phyloP scores from a whole-genome alignment of 2,329 filamentous ascomycete genomes.

The Alternaria consortialis region DNA sequence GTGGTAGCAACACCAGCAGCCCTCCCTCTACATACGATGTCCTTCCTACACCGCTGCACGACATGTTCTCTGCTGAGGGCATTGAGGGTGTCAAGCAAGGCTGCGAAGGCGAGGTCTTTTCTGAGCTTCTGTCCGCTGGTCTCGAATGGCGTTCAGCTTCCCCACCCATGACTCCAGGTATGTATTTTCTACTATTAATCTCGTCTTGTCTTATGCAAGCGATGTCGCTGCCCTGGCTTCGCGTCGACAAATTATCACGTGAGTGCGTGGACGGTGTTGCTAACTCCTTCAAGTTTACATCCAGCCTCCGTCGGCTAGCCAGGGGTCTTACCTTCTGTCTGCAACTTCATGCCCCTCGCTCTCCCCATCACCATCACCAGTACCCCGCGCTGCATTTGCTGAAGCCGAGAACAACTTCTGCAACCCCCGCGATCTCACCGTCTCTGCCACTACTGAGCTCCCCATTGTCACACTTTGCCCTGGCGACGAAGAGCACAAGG shows the following conservation, averaged over 20 bases:
- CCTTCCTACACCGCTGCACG: constrained; percentile 83
- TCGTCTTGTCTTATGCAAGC: background rate
- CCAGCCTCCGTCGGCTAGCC: constrained; percentile 71
- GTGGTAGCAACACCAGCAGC: constrained; percentile 86
- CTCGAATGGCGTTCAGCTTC: constrained; percentile 82
- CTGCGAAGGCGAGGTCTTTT: constrained; percentile 73
- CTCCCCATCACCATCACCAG: constrained; percentile 85
- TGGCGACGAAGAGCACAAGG: constrained; percentile 69
- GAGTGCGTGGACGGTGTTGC: constrained; percentile 15
- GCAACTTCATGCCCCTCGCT: constrained; percentile 80
- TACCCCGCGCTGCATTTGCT: constrained; percentile 72
- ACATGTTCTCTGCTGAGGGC: constrained; percentile 67
- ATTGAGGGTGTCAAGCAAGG: constrained; percentile 60
- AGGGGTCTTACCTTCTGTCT: constrained; percentile 74
- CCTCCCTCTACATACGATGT: constrained; percentile 77
- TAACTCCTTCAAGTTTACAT: constrained; percentile 66
- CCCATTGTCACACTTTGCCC: constrained; percentile 68
- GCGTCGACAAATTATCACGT: background rate
- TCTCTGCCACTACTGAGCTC: constrained; percentile 70
- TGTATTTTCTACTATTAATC: constrained; percentile 47
- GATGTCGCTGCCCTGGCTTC: background rate
- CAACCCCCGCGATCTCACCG: constrained; percentile 88
- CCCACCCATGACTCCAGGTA: constrained; percentile 91
- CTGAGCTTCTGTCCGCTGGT: constrained; percentile 75
- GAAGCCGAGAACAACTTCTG: constrained; percentile 85